Conservation (phyloP, 2,329 filamentous ascomycete species). For the Arthrobotrys entomopaga region DNA sequence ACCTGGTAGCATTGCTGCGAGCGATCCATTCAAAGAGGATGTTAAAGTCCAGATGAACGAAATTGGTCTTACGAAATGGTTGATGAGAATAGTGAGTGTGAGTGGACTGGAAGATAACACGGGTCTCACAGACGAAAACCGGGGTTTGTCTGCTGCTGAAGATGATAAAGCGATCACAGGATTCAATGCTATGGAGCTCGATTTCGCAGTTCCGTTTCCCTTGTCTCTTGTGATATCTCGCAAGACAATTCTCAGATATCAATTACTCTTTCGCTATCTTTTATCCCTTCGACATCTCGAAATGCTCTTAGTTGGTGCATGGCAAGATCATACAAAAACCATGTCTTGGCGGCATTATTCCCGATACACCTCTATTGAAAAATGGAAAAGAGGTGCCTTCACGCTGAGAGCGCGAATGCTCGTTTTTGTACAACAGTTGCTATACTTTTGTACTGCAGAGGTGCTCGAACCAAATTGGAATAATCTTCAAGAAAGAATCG, state of each 20-base stretch:
- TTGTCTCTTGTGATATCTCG: conserved; percentile 94
- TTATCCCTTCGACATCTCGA: conserved; percentile 90
- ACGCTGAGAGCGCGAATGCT: conserved; percentile 93
- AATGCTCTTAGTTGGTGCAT: conserved; percentile 83
- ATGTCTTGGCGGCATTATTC: conserved; percentile 84
- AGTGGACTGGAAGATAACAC: conserved; percentile 79
- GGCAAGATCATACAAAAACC: conserved; percentile 87
- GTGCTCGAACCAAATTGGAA: conserved; percentile 99
- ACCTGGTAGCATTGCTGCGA: conserved; percentile 88
- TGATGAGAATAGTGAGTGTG: conserved; percentile 96
- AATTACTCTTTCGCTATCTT: conserved; percentile 93
- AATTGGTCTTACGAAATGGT: conserved; percentile 86
- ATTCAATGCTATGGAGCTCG: conserved; percentile 90
- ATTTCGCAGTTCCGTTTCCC: conserved; percentile 94
- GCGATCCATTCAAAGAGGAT: conserved; percentile 98
- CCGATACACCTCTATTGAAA: conserved; percentile 77
- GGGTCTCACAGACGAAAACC: conserved; percentile 72
- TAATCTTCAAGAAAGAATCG: conserved; percentile 67
- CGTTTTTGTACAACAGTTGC: conserved; percentile 93
- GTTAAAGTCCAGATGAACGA: conserved; percentile 98
- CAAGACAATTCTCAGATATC: conserved; percentile 96
- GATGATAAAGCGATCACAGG: conserved; percentile 87
- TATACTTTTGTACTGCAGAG: conserved; percentile 96
- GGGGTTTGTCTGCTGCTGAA: conserved; percentile 75
- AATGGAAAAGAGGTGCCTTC: conserved; percentile 93